Evolutionary conservation across 2,329 filamentous ascomycete genomes (phyloP).

Genomic region (Aspergillus viridinutans): DNA sequence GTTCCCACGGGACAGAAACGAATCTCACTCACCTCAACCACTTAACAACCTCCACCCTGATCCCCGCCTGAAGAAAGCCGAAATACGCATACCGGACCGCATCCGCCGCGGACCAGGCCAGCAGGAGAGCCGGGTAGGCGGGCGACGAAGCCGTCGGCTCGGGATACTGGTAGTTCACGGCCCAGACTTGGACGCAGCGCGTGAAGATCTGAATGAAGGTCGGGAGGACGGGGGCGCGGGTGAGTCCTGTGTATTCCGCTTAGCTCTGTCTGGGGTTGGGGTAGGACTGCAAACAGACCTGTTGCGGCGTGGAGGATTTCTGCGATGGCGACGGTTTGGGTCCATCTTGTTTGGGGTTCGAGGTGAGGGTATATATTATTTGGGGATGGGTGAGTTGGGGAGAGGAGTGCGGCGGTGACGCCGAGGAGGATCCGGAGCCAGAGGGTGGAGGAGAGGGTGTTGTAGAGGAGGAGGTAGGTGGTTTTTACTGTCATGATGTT

Average conservation of each 20-base stretch:
- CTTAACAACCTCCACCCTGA: constrained; percentile 12
- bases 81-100: constrained; percentile 25
- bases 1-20: background rate
- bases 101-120: constrained; percentile 27
- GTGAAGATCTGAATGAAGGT: constrained; percentile 29
- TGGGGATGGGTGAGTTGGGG: background rate
- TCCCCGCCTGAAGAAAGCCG: constrained; percentile 16
- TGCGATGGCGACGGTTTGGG: constrained; percentile 22
- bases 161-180: constrained; percentile 25
- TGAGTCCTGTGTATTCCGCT: constrained; percentile 19
- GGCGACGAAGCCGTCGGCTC: constrained; percentile 12
- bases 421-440: constrained; percentile 23
- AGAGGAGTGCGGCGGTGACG: constrained; percentile 6
- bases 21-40: constrained; percentile 19
- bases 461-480: constrained; percentile 24
- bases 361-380: constrained; percentile 15
- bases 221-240: constrained; percentile 25
- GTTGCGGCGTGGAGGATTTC: constrained; percentile 25
- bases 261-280: background rate
- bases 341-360: constrained; percentile 23
- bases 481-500: background rate
- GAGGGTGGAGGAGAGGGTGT: constrained; percentile 18
- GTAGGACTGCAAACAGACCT: constrained; percentile 6
- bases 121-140: constrained; percentile 22
- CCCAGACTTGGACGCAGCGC: constrained; percentile 30